Percentiles rank a stretch among this genome's conserved stretches.
Conservation (phyloP, 2,329 filamentous ascomycete species). For the Catunica adiposa region DNA sequence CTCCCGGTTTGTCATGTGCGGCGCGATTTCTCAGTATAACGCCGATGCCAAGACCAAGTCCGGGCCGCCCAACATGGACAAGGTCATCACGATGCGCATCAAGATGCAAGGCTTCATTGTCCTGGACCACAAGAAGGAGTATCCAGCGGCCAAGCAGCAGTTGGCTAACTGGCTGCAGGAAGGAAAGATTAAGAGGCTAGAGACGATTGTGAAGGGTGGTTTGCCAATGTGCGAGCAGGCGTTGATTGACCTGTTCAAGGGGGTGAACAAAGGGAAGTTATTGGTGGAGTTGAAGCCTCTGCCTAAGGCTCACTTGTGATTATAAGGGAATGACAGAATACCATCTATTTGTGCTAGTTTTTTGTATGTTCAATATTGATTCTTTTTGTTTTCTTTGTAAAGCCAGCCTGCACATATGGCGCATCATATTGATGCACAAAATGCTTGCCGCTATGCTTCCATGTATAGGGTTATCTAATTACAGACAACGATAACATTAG, state of each 20-base stretch:
- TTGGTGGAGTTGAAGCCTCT: conserved; percentile 34
- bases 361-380: neutral
- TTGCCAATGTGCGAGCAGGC: conserved; percentile 45
- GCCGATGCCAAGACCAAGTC: conserved; percentile 27
- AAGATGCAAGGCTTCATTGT: conserved; percentile 58
- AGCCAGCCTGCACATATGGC: neutral
- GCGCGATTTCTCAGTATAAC: conserved; percentile 56
- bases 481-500: too few species aligned
- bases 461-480: neutral
- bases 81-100: conserved; percentile 38
- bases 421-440: neutral
- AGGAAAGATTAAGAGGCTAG: conserved; percentile 55
- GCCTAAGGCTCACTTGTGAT: conserved; percentile 4
- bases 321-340: neutral
- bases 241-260: conserved; percentile 47
- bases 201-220: conserved; percentile 56
- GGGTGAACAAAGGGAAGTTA: conserved; percentile 49
- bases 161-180: conserved; percentile 51
- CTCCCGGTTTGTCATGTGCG: conserved; percentile 55
- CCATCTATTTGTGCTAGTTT: neutral
- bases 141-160: conserved; percentile 39
- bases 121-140: conserved; percentile 47
- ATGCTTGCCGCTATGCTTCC: neutral
- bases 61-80: conserved; percentile 39
- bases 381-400: neutral